A percentile compares a stretch with the other conserved stretches of the same genome.
These are phyloP conservation scores for Protomyces gravidus DNA, from an alignment of 1,139 yeast species.

Conservation along the genomic window DNA sequence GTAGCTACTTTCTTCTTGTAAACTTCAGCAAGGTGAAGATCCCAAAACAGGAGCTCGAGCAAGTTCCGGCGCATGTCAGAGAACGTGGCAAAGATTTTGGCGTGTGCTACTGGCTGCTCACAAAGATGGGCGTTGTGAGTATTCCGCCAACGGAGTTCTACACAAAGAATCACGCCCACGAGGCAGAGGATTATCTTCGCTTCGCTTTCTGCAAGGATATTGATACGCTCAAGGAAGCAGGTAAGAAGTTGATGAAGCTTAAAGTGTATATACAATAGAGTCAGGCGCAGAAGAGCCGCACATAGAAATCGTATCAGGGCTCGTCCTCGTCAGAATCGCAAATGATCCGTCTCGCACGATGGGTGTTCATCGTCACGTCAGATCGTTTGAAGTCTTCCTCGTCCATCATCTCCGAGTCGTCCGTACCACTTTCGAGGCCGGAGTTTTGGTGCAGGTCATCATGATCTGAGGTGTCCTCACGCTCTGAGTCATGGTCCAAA, in stretches of 20 bases:
- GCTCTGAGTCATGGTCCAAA: too few relatives aligned
- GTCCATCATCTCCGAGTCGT: neutral
- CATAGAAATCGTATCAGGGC: neutral
- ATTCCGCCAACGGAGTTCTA: conserved; percentile 96
- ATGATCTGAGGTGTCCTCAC: too few relatives aligned
- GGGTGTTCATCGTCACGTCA: neutral
- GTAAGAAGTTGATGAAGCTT: conserved; percentile 62
- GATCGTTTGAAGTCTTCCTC: neutral
- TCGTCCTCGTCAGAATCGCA: neutral
- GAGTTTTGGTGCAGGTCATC: too few relatives aligned
- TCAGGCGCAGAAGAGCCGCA: neutral
- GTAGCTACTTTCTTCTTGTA: conserved; percentile 87
- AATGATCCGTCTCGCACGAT: neutral
- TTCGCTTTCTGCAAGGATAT: conserved; percentile 97
- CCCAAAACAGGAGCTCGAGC: conserved; percentile 55
- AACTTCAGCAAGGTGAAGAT: conserved; percentile 76
- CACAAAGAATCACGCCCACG: conserved; percentile 61
- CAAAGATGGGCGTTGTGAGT: conserved; percentile 88
- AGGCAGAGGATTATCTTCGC: conserved; percentile 79
- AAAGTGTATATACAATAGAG: conserved; percentile 50
- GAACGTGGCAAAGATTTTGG: conserved; percentile 78
- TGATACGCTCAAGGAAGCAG: conserved; percentile 71
- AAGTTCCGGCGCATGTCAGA: conserved; percentile 64
- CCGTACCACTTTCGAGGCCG: too few relatives aligned
- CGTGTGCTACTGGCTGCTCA: conserved; percentile 86